Conservation (phyloP, 2,329 filamentous ascomycete genomes). For the Epichloe scottii region DNA sequence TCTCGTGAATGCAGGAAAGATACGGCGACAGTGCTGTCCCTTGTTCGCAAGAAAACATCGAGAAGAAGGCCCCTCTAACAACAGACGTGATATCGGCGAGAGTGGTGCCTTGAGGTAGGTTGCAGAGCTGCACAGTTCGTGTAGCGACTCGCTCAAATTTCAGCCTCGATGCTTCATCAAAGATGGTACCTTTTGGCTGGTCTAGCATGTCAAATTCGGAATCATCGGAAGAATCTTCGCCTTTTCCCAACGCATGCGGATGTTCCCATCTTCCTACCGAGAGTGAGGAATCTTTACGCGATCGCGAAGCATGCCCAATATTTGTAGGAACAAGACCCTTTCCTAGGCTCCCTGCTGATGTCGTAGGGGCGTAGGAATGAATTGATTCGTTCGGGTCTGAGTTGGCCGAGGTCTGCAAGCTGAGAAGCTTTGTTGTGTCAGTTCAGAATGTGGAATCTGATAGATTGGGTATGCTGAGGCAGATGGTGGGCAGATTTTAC, state of each 20-base stretch:
- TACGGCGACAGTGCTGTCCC: conserved; percentile 49
- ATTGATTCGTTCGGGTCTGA: neutral
- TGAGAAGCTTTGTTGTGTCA: conserved; percentile 2
- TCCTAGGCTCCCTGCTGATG: neutral
- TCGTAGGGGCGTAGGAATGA: neutral
- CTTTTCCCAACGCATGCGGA: neutral
- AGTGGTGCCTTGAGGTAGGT: conserved; percentile 48
- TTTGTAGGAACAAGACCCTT: neutral
- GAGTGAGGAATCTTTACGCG: neutral
- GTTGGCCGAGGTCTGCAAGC: neutral
- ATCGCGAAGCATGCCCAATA: neutral
- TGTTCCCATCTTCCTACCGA: neutral
- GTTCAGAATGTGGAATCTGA: neutral
- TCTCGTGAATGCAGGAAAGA: conserved; percentile 56
- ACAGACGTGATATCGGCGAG: conserved; percentile 52
- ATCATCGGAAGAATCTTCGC: neutral
- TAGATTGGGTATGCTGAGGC: neutral
- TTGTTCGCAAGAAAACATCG: conserved; percentile 49
- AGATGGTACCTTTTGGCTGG: neutral
- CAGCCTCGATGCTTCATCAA: neutral
- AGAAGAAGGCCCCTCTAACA: conserved; percentile 60
- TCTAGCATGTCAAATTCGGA: neutral
- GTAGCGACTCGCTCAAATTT: conserved; percentile 22
- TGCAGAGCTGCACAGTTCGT: conserved; percentile 50
- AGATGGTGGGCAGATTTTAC: neutral